Conservation (phyloP, 805 yeast species). For the Scheffersomyces spartinae region DNA sequence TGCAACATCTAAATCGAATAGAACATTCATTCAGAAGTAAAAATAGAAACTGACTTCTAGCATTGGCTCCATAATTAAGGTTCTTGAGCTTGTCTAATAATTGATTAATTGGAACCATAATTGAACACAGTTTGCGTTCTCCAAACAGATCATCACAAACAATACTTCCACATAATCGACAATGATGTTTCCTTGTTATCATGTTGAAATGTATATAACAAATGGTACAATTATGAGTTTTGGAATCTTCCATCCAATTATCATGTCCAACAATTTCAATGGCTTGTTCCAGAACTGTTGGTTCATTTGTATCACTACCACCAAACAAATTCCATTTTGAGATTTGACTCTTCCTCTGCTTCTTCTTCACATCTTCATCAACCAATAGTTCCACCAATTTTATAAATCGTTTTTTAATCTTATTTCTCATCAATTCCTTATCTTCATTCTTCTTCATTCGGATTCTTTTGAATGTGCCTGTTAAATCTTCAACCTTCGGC, state of each 20-base stretch:
- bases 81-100: constrained; percentile 26
- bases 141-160: constrained; percentile 56
- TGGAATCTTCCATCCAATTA: constrained; percentile 46
- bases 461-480: constrained; percentile 24
- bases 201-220: constrained; percentile 52
- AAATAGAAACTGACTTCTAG: not conserved
- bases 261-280: constrained; percentile 4
- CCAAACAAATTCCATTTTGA: not conserved
- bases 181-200: constrained; percentile 71
- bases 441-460: constrained; percentile 38
- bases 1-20: constrained; percentile 48
- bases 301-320: no score
- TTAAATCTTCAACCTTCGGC: constrained; percentile 28
- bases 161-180: constrained; percentile 75
- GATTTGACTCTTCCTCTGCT: no score
- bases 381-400: constrained; percentile 25
- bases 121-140: constrained; percentile 50
- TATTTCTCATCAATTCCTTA: constrained; percentile 39
- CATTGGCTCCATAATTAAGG: constrained; percentile 14
- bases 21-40: no score
- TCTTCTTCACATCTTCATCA: constrained; percentile 6
- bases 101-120: constrained; percentile 45
- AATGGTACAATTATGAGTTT: constrained; percentile 43
- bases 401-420: constrained; percentile 49
- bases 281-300: no score